Percentiles rank a stretch among this genome's conserved stretches.
These are phyloP conservation scores for Litchi chinensis DNA, from an alignment of 345 rosid species.

Conservation along the genomic window DNA sequence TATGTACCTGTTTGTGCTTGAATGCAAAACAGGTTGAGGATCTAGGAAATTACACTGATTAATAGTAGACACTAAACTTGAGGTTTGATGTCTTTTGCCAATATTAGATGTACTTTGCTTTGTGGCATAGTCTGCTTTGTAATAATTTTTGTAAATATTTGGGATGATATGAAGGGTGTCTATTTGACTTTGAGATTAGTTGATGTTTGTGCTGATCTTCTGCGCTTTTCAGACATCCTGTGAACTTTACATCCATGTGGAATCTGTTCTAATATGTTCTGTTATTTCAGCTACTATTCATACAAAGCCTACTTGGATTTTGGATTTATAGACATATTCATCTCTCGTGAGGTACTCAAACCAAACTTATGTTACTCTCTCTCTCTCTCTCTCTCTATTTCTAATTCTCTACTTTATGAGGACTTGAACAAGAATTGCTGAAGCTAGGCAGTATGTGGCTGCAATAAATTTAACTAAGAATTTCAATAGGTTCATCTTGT, in stretches of 20 bases:
- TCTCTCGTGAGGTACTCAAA: constrained; percentile 90
- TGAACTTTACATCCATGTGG: neutral
- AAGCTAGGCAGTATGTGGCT: neutral
- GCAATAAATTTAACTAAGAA: neutral
- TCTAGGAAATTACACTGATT: neutral
- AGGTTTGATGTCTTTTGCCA: neutral
- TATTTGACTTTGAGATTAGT: neutral
- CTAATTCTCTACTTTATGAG: neutral
- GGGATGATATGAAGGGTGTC: neutral
- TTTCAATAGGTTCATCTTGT: neutral
- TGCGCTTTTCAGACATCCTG: neutral
- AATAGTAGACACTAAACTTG: too few relatives aligned
- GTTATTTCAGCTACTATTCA: constrained; percentile 78
- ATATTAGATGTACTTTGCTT: neutral
- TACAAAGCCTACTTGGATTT: constrained; percentile 78
- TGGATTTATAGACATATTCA: constrained; percentile 81
- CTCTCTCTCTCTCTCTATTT: neutral
- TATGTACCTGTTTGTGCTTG: neutral
- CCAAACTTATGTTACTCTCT: constrained; percentile 1
- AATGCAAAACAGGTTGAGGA: neutral
- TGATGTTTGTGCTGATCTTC: neutral
- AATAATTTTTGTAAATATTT: neutral
- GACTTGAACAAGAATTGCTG: neutral
- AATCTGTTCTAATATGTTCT: constrained; percentile 22
- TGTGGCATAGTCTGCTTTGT: neutral